A percentile compares a stretch with the other conserved stretches of the same genome.
Conservation (phyloP, 352 stramenopile genomes). For the Globisporangium parvum region DNA sequence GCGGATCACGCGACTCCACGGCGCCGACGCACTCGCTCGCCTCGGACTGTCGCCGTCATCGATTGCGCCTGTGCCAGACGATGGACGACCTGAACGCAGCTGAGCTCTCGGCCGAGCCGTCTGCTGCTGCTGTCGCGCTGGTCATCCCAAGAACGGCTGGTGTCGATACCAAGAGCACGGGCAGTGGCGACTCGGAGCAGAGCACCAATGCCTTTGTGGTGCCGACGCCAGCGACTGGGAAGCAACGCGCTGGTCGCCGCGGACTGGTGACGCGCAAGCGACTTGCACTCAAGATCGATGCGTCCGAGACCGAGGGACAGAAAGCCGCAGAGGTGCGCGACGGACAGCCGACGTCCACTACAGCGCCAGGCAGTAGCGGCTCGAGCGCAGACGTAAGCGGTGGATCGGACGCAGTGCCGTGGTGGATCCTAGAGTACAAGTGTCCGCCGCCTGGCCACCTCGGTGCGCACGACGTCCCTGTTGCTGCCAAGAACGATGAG, state of each 20-base stretch:
- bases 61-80: too few species aligned
- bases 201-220: conserved; percentile 8
- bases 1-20: too few species aligned
- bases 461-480: conserved; percentile 37
- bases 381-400: not conserved
- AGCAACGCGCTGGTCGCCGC: not conserved
- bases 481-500: conserved; percentile 17
- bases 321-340: conserved; percentile 7
- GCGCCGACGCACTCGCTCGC: too few species aligned
- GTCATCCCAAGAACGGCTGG: too few species aligned
- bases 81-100: too few species aligned
- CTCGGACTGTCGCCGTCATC: too few species aligned
- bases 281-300: conserved; percentile 14
- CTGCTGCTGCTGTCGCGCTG: too few species aligned
- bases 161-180: too few species aligned
- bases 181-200: not conserved
- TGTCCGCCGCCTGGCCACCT: conserved; percentile 48
- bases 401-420: conserved; percentile 22
- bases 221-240: not conserved
- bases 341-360: not conserved
- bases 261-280: conserved; percentile 9
- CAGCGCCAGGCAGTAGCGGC: not conserved
- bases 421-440: conserved; percentile 56
- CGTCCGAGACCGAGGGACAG: conserved; percentile 8
- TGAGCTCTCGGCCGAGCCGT: too few species aligned